Evolutionary conservation across 2,329 filamentous ascomycete genomes (phyloP), one percentile per base, ranked within the genome.

Genomic region (Calonectria hongkongensis): DNA sequence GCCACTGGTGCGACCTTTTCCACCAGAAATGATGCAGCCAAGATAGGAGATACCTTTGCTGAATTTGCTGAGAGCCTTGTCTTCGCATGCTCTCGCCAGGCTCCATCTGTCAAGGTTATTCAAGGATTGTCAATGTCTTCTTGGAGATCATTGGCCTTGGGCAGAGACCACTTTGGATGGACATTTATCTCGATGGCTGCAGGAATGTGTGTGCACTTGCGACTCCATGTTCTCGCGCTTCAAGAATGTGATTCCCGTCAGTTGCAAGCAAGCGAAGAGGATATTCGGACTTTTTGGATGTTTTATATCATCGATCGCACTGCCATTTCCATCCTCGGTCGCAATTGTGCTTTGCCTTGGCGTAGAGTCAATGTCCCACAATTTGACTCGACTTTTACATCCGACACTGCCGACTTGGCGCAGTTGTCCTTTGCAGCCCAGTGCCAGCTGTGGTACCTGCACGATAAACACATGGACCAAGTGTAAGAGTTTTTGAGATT

Each of bases 141-240:
- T 9, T 60, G 54, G 43, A n/a, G 66, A 48, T 62, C 54, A 21
- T 25, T 62, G 7, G 54, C 66, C 3, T 15, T 62, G 30, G 43
- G 66, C 0, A 62, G 54, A 41, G 51, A 68, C 30, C 43, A 62
- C 15, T 68, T 68, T 28, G 66, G 66, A 2, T 62, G 54, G 43
- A 68, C 60, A n/a, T 62, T 68, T n/a, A 68, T 68, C 33, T 68
- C 66, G 7, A 68, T 68, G 54, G 54, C 66, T 30, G 54, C 54
- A 2, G 43, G 54, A 1, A 68, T 62, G 54, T 68, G 66, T 8
- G 43, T 68, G 12, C 66, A 62, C n/a, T 21, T 68, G 18, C 30
- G 51, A 18, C 66, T 68, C 4, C 54, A 62, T 10, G 66, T 62
- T 8, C 51, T 68, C 0, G 54, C 63, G 9, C 51, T 68, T 6